Percentiles rank a stretch among this genome's conserved stretches.
Conservation (phyloP, 208 protist genomes). For the Acanthamoeba castellanii region DNA sequence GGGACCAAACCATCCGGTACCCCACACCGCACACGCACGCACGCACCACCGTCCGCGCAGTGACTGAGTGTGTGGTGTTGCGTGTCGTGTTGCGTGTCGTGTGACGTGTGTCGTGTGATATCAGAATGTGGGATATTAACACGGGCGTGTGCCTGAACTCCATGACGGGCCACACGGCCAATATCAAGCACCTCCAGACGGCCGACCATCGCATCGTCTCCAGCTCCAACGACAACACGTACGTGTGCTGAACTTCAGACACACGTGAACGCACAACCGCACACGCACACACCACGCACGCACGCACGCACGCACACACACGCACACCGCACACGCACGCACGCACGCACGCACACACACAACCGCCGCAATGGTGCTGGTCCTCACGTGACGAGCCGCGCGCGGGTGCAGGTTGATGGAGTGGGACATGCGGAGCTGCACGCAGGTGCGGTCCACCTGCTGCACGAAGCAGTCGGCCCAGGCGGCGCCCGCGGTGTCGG, state of each 20-base stretch:
- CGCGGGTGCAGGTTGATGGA: not conserved
- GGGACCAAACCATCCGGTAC: slow-evolving; percentile 2
- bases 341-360: too few species aligned
- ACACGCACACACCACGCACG: too few species aligned
- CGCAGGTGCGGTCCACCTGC: not conserved
- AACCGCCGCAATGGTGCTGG: too few species aligned
- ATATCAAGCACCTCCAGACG: not conserved
- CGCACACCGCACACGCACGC: not conserved
- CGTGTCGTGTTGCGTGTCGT: too few species aligned
- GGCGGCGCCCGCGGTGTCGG: not conserved
- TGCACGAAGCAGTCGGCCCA: not conserved
- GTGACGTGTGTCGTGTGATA: not conserved
- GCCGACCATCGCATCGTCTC: not conserved
- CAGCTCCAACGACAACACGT: slow-evolving; percentile 30
- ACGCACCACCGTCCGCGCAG: not conserved
- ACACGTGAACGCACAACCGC: not conserved
- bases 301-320: not conserved
- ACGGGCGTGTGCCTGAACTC: not conserved
- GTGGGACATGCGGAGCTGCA: not conserved
- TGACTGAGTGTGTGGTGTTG: not conserved
- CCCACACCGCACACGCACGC: not conserved
- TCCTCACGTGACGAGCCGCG: not conserved
- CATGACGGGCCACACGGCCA: slow-evolving; percentile 8
- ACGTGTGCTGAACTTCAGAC: not conserved
- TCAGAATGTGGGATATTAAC: not conserved